Conservation (phyloP, 1,139 yeast species). For the Yamadazyma triangularis region DNA sequence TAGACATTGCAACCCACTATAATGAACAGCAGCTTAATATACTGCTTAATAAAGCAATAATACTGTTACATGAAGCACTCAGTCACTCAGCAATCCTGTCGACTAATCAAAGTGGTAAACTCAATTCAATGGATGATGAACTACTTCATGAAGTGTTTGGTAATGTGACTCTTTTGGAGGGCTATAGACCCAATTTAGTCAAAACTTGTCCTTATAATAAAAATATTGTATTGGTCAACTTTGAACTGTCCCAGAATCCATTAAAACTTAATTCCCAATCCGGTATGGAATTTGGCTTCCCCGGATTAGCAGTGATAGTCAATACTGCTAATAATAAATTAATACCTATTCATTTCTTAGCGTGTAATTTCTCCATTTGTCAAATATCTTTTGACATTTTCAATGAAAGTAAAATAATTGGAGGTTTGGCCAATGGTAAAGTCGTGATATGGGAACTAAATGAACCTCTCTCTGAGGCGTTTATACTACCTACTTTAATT, state of each 20-base stretch:
- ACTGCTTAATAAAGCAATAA: conserved; percentile 8
- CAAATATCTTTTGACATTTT: conserved; percentile 28
- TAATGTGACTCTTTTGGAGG: no score
- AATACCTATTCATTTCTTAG: conserved; percentile 23
- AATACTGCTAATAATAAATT: conserved; percentile 4
- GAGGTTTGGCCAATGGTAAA: conserved; percentile 34
- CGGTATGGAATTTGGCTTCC: neutral
- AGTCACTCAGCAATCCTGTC: no score
- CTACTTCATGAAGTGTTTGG: conserved; percentile 2
- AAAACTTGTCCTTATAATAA: neutral
- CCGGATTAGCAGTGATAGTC: conserved; percentile 8
- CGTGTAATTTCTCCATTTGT: conserved; percentile 28
- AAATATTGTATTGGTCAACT: neutral
- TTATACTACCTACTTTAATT: conserved; percentile 24
- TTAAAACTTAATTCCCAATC: conserved; percentile 1
- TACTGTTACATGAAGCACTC: conserved; percentile 4
- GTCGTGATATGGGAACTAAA: conserved; percentile 37
- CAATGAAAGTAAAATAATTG: conserved; percentile 26
- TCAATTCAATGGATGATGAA: no score
- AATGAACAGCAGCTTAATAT: conserved; percentile 8
- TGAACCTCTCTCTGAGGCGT: conserved; percentile 4
- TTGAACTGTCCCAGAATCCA: neutral
- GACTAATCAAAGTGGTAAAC: no score
- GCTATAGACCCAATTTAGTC: neutral
- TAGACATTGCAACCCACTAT: conserved; percentile 1